phyloP scores from a whole-genome alignment of 768 basidiomycete genomes.

The Daedaleopsis sinensis region DNA sequence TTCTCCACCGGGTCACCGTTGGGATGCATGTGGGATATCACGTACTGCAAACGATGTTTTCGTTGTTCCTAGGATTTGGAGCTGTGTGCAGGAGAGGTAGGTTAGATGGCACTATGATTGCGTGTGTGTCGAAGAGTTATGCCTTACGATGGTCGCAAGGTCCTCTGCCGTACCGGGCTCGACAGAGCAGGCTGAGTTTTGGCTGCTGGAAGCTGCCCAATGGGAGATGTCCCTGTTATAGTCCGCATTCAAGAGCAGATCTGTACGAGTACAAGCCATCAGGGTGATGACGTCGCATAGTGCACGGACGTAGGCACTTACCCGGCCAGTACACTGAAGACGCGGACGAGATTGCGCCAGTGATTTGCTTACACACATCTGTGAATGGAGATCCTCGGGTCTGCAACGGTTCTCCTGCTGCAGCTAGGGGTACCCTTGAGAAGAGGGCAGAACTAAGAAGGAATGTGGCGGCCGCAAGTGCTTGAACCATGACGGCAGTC shows the following conservation, averaged over 20 bases:
- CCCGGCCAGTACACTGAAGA: conserved; percentile 50
- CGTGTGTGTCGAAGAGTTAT: background rate
- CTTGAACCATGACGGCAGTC: conserved; percentile 12
- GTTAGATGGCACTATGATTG: background rate
- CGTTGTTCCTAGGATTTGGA: conserved; percentile 47
- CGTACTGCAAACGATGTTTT: conserved; percentile 58
- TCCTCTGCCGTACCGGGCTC: conserved; percentile 59
- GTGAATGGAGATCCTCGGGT: background rate
- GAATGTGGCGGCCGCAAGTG: conserved; percentile 22
- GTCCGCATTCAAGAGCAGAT: conserved; percentile 11
- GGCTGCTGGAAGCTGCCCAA: conserved; percentile 54
- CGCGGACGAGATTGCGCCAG: conserved; percentile 40
- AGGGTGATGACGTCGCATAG: background rate
- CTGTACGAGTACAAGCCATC: conserved; percentile 23
- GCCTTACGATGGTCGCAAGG: conserved; percentile 49
- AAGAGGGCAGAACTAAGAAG: background rate
- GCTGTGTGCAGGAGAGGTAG: conserved; percentile 34
- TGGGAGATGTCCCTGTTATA: conserved; percentile 50
- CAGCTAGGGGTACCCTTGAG: background rate
- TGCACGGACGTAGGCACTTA: conserved; percentile 19
- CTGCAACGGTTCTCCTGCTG: background rate
- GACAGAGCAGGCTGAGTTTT: conserved; percentile 53
- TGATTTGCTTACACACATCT: conserved; percentile 40
- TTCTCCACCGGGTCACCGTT: background rate
- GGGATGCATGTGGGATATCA: background rate